A percentile compares a stretch with the other conserved stretches of the same genome.
Evolutionary conservation across 352 stramenopile genomes (phyloP).

Genomic region (Phytophthora uliginosa): DNA sequence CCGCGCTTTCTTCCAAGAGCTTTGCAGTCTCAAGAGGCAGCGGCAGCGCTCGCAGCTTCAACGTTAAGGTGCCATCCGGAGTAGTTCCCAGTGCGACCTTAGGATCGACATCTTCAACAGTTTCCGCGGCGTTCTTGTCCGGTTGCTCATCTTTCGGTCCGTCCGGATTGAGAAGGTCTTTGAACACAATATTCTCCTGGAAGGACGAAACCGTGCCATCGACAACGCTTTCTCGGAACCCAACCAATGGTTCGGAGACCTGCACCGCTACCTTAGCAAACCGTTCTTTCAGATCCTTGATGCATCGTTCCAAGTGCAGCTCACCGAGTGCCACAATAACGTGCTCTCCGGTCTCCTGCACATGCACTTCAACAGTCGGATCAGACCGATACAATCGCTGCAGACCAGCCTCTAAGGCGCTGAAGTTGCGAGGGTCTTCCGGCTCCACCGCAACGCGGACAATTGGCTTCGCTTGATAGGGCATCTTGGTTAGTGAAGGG

Average conservation of each 20-base stretch:
- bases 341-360: constrained; percentile 92
- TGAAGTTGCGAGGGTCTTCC: constrained; percentile 88
- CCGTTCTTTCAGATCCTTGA: constrained; percentile 92
- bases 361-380: constrained; percentile 93
- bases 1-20: constrained; percentile 82
- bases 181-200: constrained; percentile 80
- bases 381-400: constrained; percentile 94
- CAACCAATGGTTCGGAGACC: constrained; percentile 90
- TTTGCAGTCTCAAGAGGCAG: constrained; percentile 70
- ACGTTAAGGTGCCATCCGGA: constrained; percentile 69
- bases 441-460: constrained; percentile 94
- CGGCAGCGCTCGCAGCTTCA: constrained; percentile 85
- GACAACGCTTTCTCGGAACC: constrained; percentile 90
- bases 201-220: constrained; percentile 65
- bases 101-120: constrained; percentile 18
- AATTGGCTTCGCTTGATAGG: constrained; percentile 93
- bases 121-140: constrained; percentile 11
- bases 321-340: constrained; percentile 93
- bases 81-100: constrained; percentile 70
- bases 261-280: constrained; percentile 89
- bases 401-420: constrained; percentile 85
- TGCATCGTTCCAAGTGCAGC: constrained; percentile 93
- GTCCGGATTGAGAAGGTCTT: constrained; percentile 59
- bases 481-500: constrained; percentile 89
- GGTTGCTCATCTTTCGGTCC: constrained; percentile 18